Conservation (phyloP, 352 stramenopile species). For the Phytophthora tentaculata region DNA sequence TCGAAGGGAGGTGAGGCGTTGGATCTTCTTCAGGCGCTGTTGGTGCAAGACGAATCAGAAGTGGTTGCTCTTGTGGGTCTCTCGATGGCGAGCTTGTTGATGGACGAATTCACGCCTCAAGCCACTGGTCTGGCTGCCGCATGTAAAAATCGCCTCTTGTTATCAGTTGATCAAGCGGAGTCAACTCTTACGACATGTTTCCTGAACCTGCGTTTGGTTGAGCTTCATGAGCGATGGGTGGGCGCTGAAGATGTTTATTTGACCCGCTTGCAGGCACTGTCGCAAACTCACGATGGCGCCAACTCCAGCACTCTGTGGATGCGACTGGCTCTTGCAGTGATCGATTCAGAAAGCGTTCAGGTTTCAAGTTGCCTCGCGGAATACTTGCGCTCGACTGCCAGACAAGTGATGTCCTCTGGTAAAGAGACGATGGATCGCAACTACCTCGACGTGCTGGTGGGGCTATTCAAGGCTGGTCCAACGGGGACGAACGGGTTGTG, state of each 20-base stretch:
- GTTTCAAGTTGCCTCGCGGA: constrained; percentile 36
- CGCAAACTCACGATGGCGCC: constrained; percentile 25
- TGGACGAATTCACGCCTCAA: constrained; percentile 17
- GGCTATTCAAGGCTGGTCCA: constrained; percentile 36
- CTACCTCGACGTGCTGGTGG: constrained; percentile 41
- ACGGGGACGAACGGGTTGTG: constrained; percentile 23
- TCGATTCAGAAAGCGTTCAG: constrained; percentile 43
- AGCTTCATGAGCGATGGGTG: constrained; percentile 46
- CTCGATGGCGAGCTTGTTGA: constrained; percentile 42
- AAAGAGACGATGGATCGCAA: constrained; percentile 40
- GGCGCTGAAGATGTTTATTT: constrained; percentile 31
- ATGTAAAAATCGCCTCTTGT: constrained; percentile 45
- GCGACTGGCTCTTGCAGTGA: constrained; percentile 42
- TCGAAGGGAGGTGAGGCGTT: constrained; percentile 36
- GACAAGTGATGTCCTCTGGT: constrained; percentile 3
- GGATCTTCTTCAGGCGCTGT: constrained; percentile 28
- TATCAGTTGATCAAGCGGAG: constrained; percentile 31
- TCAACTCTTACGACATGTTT: constrained; percentile 24
- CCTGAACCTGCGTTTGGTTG: constrained; percentile 42
- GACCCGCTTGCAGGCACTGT: constrained; percentile 36
- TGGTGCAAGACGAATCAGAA: constrained; percentile 29
- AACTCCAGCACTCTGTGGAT: constrained; percentile 30
- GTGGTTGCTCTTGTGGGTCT: constrained; percentile 41
- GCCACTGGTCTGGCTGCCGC: constrained; percentile 18
- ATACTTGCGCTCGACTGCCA: constrained; percentile 30